Evolutionary conservation across 1,139 yeast genomes (phyloP).

Genomic region (Hanseniaspora uvarum): DNA sequence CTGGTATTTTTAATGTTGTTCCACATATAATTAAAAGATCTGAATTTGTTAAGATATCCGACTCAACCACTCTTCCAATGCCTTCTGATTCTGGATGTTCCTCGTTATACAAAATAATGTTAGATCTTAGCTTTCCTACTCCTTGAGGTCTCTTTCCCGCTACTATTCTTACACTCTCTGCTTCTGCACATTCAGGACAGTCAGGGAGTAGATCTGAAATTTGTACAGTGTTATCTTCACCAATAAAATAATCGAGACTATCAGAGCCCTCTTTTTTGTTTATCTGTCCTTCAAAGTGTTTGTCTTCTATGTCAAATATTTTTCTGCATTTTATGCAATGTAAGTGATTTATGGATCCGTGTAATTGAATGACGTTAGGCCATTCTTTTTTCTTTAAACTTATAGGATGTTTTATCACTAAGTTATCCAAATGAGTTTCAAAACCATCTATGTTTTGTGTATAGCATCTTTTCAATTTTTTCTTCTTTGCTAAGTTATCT

Average conservation of each 20-base stretch:
- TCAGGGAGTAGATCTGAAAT: constrained; percentile 33
- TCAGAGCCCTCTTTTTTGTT: constrained; percentile 24
- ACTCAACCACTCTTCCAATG: constrained; percentile 60
- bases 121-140: constrained; percentile 66
- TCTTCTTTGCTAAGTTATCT: constrained; percentile 48
- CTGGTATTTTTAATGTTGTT: constrained; percentile 77
- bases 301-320: constrained; percentile 36
- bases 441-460: constrained; percentile 58
- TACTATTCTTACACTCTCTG: constrained; percentile 40
- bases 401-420: constrained; percentile 43
- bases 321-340: constrained; percentile 67
- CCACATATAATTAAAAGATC: constrained; percentile 78
- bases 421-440: constrained; percentile 35
- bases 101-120: constrained; percentile 77
- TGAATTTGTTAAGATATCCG: constrained; percentile 55
- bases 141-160: constrained; percentile 70
- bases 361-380: constrained; percentile 60
- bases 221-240: constrained; percentile 18
- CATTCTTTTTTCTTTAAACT: constrained; percentile 32
- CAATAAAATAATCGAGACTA: constrained; percentile 19
- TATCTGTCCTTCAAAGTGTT: constrained; percentile 27
- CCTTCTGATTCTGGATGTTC: constrained; percentile 80
- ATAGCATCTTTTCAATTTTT: constrained; percentile 59
- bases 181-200: constrained; percentile 49
- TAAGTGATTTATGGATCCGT: constrained; percentile 63